phyloP scores from a whole-genome alignment of 78 protist species.

The Fonticula alba region DNA sequence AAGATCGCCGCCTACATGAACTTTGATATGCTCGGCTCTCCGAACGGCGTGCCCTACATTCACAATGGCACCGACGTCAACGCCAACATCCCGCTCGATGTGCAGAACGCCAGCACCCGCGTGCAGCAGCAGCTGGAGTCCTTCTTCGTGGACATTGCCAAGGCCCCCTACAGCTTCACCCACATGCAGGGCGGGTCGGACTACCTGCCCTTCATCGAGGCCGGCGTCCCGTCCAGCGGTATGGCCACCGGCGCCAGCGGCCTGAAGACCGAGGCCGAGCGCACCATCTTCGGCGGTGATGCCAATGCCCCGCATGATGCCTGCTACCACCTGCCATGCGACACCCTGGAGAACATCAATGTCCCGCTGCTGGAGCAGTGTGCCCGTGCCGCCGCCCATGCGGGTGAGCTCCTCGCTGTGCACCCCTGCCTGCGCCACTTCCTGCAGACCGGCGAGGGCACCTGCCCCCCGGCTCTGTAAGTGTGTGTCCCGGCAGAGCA shows the following conservation, averaged over 20 bases:
- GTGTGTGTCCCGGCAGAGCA: too few relatives aligned
- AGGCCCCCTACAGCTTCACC: too few relatives aligned
- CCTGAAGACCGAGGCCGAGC: conserved; percentile 2
- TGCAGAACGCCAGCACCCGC: too few relatives aligned
- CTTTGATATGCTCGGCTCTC: conserved; percentile 16
- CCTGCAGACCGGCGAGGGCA: too few relatives aligned
- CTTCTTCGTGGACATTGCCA: too few relatives aligned
- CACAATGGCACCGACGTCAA: not conserved
- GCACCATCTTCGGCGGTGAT: not conserved
- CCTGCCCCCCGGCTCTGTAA: too few relatives aligned
- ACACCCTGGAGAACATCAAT: not conserved
- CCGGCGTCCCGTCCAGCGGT: too few relatives aligned
- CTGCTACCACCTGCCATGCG: conserved; percentile 19
- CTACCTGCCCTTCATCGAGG: too few relatives aligned
- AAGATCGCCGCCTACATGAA: conserved; percentile 2
- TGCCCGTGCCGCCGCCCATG: not conserved
- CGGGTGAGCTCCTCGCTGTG: not conserved
- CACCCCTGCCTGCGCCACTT: not conserved
- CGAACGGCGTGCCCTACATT: conserved; percentile 2
- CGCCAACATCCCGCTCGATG: not conserved
- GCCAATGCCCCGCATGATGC: conserved; percentile 9
- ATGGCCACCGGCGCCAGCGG: conserved; percentile 9
- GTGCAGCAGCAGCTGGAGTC: too few relatives aligned
- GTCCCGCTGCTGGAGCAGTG: not conserved
- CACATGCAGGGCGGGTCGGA: too few relatives aligned